Conservation (phyloP, 2,329 filamentous ascomycete species). For the Aspergillus pseudoglaucus region DNA sequence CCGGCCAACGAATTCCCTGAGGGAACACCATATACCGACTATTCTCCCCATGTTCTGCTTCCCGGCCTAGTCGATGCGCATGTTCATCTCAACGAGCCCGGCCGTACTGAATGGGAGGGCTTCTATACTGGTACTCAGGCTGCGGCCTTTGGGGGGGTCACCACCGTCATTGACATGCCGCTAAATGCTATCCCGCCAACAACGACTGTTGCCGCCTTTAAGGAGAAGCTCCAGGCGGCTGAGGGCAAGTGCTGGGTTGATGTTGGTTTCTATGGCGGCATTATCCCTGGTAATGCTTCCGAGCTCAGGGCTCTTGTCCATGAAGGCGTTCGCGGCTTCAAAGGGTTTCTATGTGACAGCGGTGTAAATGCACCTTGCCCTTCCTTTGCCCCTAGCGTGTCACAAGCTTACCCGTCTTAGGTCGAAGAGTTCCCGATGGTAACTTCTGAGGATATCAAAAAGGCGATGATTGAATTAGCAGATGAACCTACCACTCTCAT, state of each 20-base stretch:
- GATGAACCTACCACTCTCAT: conserved; percentile 84
- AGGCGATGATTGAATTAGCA: conserved; percentile 74
- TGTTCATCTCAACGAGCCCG: conserved; percentile 95
- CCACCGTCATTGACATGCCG: conserved; percentile 96
- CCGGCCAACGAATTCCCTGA: conserved; percentile 67
- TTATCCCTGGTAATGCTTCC: conserved; percentile 79
- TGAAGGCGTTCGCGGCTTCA: conserved; percentile 88
- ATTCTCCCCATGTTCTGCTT: conserved; percentile 76
- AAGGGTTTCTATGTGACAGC: conserved; percentile 94
- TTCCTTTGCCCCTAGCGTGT: not conserved
- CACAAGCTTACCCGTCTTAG: conserved; percentile 37
- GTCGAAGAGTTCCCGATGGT: conserved; percentile 94
- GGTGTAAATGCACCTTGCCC: conserved; percentile 57
- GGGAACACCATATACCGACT: conserved; percentile 69
- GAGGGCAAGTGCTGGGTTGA: conserved; percentile 93
- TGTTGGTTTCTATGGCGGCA: conserved; percentile 95
- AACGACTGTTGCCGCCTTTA: conserved; percentile 74
- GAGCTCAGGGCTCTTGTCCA: conserved; percentile 75
- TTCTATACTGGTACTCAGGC: conserved; percentile 93
- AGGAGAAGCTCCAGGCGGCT: conserved; percentile 79
- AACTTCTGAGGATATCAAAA: conserved; percentile 67
- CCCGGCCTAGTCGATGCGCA: conserved; percentile 94
- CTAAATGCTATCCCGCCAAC: conserved; percentile 95
- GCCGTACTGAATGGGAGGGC: conserved; percentile 95
- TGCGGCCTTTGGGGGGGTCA: conserved; percentile 91